Base-by-base conservation (phyloP, 108 stramenopile genomes). In the Fistulifera pelliculosa region DNA sequence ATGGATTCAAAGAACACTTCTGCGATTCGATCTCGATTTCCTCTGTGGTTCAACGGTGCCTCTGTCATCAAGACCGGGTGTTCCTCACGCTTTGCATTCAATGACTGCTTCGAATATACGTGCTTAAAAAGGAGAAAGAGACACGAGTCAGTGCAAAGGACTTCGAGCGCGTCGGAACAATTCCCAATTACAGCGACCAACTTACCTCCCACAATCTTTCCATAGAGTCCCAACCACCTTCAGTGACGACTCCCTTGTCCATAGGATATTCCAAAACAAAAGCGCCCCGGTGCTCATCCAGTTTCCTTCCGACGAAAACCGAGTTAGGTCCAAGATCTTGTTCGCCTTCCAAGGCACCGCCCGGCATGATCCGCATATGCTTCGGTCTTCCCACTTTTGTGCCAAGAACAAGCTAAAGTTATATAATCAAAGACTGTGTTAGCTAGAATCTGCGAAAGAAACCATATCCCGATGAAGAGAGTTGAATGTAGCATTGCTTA, bases 11-110 rank as follows among this genome's bases (percentile, higher is more conserved):
- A 98, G 57, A 98, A 86, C 25, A 95, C 62, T 68, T 97, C 95
- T 7, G 94, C 90, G 21, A 80, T 73, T 50, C 73, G 63, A 49
- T 97, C 93, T 13, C 98, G 75, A 62, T 98, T 92, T 41, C 74
- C 53, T 23, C 73, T 61, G n/a, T 94, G 93, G 57, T 96, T 97
- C 16, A 96, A 73, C 6, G 96, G 95, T 13, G 95, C 78, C 70
- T 99, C 98, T 2, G 96, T 96, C 52, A 98, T 77, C 28, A 99
- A 76, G 0, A 95, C 87, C 17, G 98, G 95, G 66, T 98, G 96
- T 40, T 95, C 93, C 42, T 94, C 96, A 23, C 73, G 59, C 39
- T 84, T 75, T 39, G 89, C 90, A 44, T 87, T 85, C 19, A 95
- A 71, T 38, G 87, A 79, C 28, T 64, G 47, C 75, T 95, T 94